Conservation (phyloP, 192 early-diverging fungal genomes). For the Coemansia sp. region DNA sequence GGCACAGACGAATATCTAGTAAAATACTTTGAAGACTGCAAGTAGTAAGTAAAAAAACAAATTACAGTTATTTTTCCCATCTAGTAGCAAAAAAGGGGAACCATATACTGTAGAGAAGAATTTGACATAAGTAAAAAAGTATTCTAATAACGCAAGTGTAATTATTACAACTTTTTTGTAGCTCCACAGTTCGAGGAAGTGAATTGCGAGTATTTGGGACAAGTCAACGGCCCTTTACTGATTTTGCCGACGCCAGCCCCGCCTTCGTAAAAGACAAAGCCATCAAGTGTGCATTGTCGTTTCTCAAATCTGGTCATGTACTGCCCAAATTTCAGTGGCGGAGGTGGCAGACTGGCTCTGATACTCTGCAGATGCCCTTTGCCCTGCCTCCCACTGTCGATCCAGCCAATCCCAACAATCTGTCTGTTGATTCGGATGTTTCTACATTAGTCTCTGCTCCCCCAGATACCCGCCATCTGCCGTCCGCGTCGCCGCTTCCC, state of each 20-base stretch:
- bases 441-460: slow-evolving; percentile 27
- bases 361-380: slow-evolving; percentile 39
- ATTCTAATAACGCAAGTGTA: too few species aligned
- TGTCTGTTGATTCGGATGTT: slow-evolving; percentile 24
- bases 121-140: too few species aligned
- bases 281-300: slow-evolving; percentile 40
- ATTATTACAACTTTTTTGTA: slow-evolving; percentile 6
- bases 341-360: slow-evolving; percentile 44
- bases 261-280: slow-evolving; percentile 40
- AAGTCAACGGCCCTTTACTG: slow-evolving; percentile 38
- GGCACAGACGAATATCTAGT: slow-evolving; percentile 45
- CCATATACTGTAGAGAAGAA: too few species aligned
- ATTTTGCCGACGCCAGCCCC: slow-evolving; percentile 38
- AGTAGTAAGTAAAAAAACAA: slow-evolving; percentile 36
- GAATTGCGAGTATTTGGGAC: slow-evolving; percentile 44
- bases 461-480: neutral
- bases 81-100: too few species aligned
- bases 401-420: neutral
- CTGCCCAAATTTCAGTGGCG: slow-evolving; percentile 48
- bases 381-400: slow-evolving; percentile 6
- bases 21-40: slow-evolving; percentile 57
- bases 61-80: too few species aligned
- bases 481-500: neutral
- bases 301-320: slow-evolving; percentile 36
- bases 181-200: slow-evolving; percentile 43